Conservation (phyloP, 257 asterid genomes). For the Apocynum venetum region DNA sequence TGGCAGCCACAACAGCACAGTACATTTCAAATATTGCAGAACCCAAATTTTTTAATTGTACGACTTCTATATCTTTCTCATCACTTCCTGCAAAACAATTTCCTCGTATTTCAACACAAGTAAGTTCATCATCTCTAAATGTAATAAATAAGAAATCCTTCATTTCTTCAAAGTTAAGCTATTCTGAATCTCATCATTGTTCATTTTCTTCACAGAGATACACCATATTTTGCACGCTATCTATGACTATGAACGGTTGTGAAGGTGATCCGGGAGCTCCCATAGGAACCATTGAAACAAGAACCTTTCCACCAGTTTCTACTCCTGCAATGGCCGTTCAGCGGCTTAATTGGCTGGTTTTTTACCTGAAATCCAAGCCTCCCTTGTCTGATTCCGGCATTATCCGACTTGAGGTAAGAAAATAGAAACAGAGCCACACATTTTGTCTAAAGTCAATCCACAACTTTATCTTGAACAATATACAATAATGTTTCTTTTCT, state of each 20-base stretch:
- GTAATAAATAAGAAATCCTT: neutral
- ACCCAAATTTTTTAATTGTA: constrained; percentile 31
- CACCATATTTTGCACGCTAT: constrained; percentile 35
- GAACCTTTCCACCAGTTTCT: constrained; percentile 44
- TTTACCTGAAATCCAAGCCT: constrained; percentile 39
- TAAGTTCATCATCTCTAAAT: constrained; percentile 15
- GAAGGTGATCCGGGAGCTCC: constrained; percentile 60
- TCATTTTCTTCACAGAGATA: constrained; percentile 18
- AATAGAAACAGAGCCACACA: neutral
- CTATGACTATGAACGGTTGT: constrained; percentile 80
- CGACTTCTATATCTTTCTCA: constrained; percentile 23
- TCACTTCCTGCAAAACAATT: constrained; percentile 33
- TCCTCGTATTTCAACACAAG: constrained; percentile 36
- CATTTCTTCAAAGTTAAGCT: neutral
- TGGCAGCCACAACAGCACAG: constrained; percentile 27
- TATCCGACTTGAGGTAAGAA: constrained; percentile 71
- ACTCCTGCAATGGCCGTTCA: constrained; percentile 55
- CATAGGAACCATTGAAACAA: constrained; percentile 55
- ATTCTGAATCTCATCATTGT: neutral
- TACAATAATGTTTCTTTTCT: neutral
- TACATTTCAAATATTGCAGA: constrained; percentile 39
- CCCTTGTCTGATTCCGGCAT: constrained; percentile 56
- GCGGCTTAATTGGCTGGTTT: constrained; percentile 55
- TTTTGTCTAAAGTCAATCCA: neutral
- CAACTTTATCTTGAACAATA: neutral